Evolutionary conservation across 2,329 filamentous ascomycete species (phyloP).

Genomic region (Aspergillus cejpii): DNA sequence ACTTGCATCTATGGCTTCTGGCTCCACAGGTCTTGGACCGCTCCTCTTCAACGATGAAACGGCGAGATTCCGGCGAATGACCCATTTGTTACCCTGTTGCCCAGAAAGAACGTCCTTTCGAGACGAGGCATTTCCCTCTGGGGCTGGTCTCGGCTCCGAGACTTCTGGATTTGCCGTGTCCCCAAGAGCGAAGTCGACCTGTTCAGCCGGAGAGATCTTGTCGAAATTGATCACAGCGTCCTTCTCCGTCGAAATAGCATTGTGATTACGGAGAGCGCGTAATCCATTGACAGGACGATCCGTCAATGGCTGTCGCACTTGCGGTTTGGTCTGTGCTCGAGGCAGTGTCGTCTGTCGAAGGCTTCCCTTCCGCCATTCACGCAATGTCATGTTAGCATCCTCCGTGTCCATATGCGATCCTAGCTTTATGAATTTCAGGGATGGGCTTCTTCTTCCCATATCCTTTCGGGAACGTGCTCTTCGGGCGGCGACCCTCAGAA

Average conservation of each 20-base stretch:
- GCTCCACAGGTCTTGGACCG: constrained; percentile 30
- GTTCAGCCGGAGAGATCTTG: neutral
- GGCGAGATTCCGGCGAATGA: constrained; percentile 30
- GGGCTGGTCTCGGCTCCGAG: constrained; percentile 1
- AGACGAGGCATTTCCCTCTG: neutral
- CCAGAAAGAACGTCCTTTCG: constrained; percentile 5
- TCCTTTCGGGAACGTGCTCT: constrained; percentile 45
- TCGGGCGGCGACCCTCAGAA: constrained; percentile 51
- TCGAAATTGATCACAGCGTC: constrained; percentile 1
- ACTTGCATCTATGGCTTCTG: constrained; percentile 22
- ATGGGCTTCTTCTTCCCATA: constrained; percentile 47
- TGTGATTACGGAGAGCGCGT: constrained; percentile 1
- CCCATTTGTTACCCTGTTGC: constrained; percentile 27
- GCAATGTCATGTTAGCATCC: constrained; percentile 47
- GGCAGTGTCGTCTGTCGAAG: constrained; percentile 28
- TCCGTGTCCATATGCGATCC: constrained; percentile 49
- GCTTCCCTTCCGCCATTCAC: constrained; percentile 47
- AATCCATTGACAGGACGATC: constrained; percentile 18
- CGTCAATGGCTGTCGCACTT: constrained; percentile 20
- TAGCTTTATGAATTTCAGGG: constrained; percentile 48
- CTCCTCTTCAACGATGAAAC: constrained; percentile 35
- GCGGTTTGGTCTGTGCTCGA: constrained; percentile 13
- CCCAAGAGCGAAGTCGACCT: constrained; percentile 5
- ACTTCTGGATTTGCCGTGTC: neutral
- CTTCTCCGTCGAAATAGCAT: constrained; percentile 2